Evolutionary conservation across 257 asterid genomes (phyloP), one percentile per base, ranked within the genome.

Genomic region (Nicotiana tabacum): DNA sequence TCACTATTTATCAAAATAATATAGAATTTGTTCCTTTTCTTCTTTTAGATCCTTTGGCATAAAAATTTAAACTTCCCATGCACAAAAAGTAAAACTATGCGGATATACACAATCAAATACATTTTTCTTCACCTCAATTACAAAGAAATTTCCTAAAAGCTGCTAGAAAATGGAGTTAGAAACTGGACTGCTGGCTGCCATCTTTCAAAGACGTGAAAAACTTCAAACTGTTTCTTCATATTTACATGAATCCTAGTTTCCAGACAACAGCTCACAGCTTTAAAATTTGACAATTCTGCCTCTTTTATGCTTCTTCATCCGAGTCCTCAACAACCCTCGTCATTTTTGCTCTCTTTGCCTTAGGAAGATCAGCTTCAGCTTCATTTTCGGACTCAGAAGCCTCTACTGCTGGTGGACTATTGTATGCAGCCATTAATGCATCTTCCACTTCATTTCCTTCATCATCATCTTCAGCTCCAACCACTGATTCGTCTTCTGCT

Each of bases 251-350:
- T 18, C 64, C 29, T 17, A 58, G 29, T 58, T 58, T 18, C 64
- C 27, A 17, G 64, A 6, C 65, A 29, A 58, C 10, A 4, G 10
- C 65, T 17, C 27, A 1, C 65, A 58, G 65, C 29, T 58, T 58
- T 2, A 1, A 9, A 58, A 58, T 58, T 58, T 58, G 65, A 18
- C 24, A 58, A 18, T 18, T 18, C n/a, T 58, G 80, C 29, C 62
- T 74, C 8, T 27, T 48, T 48, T 51, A 74, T 33, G 62, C 89
- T 83, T 88, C 97, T 83, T 92, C 98, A 68, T 94, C 97, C 0
- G 93, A 86, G 11, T 94, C 93, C 57, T 87, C 90, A 85, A 90
- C 90, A 32, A 90, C 88, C 57, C 87, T 87, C 35, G 82, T 87
- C 60, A 58, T 88, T 81, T 85, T 92, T 18, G 91, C 88, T 85